Conservation (phyloP, 257 asterid species). For the Paulownia fortunei region DNA sequence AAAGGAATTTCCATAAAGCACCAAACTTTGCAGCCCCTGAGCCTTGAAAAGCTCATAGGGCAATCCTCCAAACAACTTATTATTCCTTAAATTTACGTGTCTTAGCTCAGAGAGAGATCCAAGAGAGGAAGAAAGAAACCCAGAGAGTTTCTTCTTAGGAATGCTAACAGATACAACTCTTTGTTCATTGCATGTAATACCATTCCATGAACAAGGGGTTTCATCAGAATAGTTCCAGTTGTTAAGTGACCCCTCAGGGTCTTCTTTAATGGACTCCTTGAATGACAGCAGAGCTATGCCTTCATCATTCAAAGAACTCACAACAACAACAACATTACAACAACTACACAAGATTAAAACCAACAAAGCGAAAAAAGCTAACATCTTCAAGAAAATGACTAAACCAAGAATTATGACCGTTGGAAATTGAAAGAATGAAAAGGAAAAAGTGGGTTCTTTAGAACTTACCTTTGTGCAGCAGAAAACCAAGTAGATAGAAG, state of each 20-base stretch:
- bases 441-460: slow-evolving; percentile 28
- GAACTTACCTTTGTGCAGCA: slow-evolving; percentile 50
- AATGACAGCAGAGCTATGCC: slow-evolving; percentile 73
- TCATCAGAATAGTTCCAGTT: slow-evolving; percentile 78
- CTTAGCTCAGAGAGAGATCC: slow-evolving; percentile 81
- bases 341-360: slow-evolving; percentile 39
- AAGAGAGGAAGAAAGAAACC: slow-evolving; percentile 69
- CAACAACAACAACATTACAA: slow-evolving; percentile 43
- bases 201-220: slow-evolving; percentile 96
- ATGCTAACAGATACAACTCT: slow-evolving; percentile 70
- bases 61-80: slow-evolving; percentile 61
- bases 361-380: slow-evolving; percentile 37
- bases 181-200: slow-evolving; percentile 74
- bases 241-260: slow-evolving; percentile 72
- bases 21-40: slow-evolving; percentile 78
- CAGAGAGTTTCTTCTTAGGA: slow-evolving; percentile 73
- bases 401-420: slow-evolving; percentile 33
- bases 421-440: slow-evolving; percentile 22
- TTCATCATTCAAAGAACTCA: slow-evolving; percentile 68
- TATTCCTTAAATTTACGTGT: slow-evolving; percentile 76
- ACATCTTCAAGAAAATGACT: slow-evolving; percentile 54
- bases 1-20: slow-evolving; percentile 76
- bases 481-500: slow-evolving; percentile 36
- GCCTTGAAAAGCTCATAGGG: slow-evolving; percentile 59
- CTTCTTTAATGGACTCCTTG: slow-evolving; percentile 60